Evolutionary conservation across 148 eudicot species (phyloP).

Genomic region (Rhododendron vialii): DNA sequence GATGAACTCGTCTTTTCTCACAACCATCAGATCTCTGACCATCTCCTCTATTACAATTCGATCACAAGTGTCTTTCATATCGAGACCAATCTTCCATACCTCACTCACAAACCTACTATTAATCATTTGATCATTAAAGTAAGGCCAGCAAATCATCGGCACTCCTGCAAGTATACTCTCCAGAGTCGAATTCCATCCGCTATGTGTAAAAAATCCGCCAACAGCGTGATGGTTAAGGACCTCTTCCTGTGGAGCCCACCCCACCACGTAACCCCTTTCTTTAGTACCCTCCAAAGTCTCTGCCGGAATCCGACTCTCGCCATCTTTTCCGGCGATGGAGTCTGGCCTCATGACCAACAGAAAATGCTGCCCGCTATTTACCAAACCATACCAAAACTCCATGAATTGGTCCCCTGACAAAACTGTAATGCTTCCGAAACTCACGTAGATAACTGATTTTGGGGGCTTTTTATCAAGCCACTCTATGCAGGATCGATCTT

Average conservation of each 20-base stretch:
- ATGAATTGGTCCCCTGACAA: neutral
- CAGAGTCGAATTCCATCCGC: too few species aligned
- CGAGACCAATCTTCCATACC: too few species aligned
- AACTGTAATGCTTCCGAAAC: conserved; percentile 1
- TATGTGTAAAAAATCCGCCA: too few species aligned
- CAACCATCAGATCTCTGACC: conserved; percentile 19
- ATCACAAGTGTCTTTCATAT: too few species aligned
- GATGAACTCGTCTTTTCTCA: conserved; percentile 18
- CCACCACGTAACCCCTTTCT: too few species aligned
- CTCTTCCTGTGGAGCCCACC: too few species aligned
- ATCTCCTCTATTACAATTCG: neutral
- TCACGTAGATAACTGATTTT: neutral
- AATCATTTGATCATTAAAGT: too few species aligned
- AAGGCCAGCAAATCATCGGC: too few species aligned
- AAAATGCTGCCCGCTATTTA: conserved; percentile 11
- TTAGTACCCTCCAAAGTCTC: too few species aligned
- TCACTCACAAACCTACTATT: too few species aligned
- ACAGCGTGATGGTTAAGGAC: too few species aligned
- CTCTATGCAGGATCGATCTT: conserved; percentile 6
- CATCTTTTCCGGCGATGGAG: neutral
- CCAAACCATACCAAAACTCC: conserved; percentile 15
- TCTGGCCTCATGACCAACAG: conserved; percentile 4
- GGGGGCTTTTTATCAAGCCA: conserved; percentile 8
- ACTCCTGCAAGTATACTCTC: too few species aligned
- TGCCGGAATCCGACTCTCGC: neutral